phyloP scores from a whole-genome alignment of 106 monocot species.

The Apostasia shenzhenica region DNA sequence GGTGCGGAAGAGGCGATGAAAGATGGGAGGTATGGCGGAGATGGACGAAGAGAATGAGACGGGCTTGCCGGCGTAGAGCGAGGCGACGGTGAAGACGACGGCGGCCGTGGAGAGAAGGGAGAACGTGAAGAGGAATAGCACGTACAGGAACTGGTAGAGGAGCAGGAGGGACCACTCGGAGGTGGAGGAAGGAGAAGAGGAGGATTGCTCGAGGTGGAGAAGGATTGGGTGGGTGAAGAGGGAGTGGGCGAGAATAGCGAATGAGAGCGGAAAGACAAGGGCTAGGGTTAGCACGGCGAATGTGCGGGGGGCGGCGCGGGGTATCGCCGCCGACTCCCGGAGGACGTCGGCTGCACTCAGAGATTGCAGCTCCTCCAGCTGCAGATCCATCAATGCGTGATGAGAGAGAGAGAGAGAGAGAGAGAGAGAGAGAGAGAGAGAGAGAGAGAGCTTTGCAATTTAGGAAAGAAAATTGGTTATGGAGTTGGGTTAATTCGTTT shows the following conservation, averaged over 20 bases:
- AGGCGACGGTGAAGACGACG: constrained; percentile 63
- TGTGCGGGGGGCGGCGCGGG: constrained; percentile 13
- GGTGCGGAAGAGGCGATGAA: constrained; percentile 10
- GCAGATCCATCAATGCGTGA: constrained; percentile 4
- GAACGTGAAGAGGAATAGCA: constrained; percentile 10
- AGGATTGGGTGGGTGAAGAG: constrained; percentile 5
- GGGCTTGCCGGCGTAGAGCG: constrained; percentile 54
- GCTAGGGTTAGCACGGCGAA: constrained; percentile 8
- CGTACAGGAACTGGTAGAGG: constrained; percentile 2
- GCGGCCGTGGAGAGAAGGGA: constrained; percentile 78
- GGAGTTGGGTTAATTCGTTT: too few species aligned
- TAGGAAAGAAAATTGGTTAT: too few species aligned
- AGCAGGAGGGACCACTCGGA: not conserved
- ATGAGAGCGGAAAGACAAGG: constrained; percentile 13
- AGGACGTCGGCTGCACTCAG: not conserved
- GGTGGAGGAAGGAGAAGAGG: not conserved
- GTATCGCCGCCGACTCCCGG: constrained; percentile 8
- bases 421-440: too few species aligned
- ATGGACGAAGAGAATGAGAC: constrained; percentile 40
- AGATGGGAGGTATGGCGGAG: constrained; percentile 23
- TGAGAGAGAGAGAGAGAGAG: too few species aligned
- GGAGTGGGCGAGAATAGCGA: constrained; percentile 9
- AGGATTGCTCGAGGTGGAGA: constrained; percentile 13
- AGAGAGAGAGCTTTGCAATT: too few species aligned
- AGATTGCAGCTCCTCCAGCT: constrained; percentile 9